These are phyloP conservation scores for Candolleomyces efflorescens DNA, from an alignment of 768 basidiomycete species.

Conservation along the genomic window DNA sequence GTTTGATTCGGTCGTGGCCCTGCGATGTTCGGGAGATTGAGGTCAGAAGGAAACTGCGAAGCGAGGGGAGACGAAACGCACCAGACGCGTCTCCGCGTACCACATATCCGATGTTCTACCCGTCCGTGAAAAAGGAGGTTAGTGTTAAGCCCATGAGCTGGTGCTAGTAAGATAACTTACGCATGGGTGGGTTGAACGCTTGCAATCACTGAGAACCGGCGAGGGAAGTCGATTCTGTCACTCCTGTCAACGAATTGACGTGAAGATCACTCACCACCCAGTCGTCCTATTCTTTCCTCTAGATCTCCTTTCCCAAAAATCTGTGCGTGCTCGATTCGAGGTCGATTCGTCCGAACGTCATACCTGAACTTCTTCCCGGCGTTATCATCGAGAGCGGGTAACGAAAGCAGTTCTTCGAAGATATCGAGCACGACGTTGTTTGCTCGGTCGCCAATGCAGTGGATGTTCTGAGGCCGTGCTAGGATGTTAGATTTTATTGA, in stretches of 20 bases:
- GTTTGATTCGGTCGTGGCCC: slow-evolving; percentile 79
- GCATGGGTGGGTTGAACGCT: slow-evolving; percentile 95
- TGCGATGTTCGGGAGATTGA: slow-evolving; percentile 18
- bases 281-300: slow-evolving; percentile 51
- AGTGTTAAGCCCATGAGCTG: not conserved
- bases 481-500: not conserved
- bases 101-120: slow-evolving; percentile 84
- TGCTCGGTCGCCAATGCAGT: slow-evolving; percentile 86
- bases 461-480: slow-evolving; percentile 61
- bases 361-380: slow-evolving; percentile 8
- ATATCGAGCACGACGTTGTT: slow-evolving; percentile 82
- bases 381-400: slow-evolving; percentile 22
- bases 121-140: not conserved
- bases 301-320: slow-evolving; percentile 75
- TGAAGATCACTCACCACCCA: not conserved
- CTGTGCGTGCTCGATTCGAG: slow-evolving; percentile 92
- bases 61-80: slow-evolving; percentile 19
- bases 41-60: not conserved
- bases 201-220: slow-evolving; percentile 59
- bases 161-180: slow-evolving; percentile 34
- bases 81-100: slow-evolving; percentile 83
- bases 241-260: not conserved
- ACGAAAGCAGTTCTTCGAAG: slow-evolving; percentile 53
- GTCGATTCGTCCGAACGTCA: slow-evolving; percentile 50
- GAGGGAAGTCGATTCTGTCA: no score